phyloP scores from a whole-genome alignment of 768 basidiomycete genomes.

The Phlegmacium glaucopus region DNA sequence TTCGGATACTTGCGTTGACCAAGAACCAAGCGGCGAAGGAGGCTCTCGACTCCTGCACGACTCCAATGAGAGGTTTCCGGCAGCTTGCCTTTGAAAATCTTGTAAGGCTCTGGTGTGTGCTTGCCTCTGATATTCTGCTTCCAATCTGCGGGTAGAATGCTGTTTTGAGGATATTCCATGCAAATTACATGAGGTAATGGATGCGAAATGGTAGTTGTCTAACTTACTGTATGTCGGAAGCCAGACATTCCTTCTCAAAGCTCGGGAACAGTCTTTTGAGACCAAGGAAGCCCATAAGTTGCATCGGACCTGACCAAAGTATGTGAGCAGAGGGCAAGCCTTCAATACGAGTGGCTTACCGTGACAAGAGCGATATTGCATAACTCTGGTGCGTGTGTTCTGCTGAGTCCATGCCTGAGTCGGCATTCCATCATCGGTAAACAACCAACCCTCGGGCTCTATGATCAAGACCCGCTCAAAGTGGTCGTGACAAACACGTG shows the following conservation, averaged over 20 bases:
- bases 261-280: not conserved
- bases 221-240: not conserved
- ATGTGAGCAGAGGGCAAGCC: not conserved
- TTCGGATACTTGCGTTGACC: not conserved
- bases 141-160: no score
- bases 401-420: no score
- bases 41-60: not conserved
- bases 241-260: not conserved
- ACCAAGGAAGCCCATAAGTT: not conserved
- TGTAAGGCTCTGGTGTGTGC: not conserved
- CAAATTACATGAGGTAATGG: not conserved
- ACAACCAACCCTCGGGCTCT: not conserved
- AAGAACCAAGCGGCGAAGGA: not conserved
- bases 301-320: not conserved
- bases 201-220: not conserved
- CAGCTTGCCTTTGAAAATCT: not conserved
- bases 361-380: not conserved
- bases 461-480: not conserved
- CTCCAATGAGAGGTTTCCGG: not conserved
- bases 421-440: not conserved
- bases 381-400: no score
- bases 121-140: not conserved
- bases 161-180: not conserved
- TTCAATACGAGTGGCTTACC: not conserved
- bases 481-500: not conserved